Evolutionary conservation across 2,329 filamentous ascomycete genomes (phyloP).

Genomic region (Penicillium psychrosexuale): DNA sequence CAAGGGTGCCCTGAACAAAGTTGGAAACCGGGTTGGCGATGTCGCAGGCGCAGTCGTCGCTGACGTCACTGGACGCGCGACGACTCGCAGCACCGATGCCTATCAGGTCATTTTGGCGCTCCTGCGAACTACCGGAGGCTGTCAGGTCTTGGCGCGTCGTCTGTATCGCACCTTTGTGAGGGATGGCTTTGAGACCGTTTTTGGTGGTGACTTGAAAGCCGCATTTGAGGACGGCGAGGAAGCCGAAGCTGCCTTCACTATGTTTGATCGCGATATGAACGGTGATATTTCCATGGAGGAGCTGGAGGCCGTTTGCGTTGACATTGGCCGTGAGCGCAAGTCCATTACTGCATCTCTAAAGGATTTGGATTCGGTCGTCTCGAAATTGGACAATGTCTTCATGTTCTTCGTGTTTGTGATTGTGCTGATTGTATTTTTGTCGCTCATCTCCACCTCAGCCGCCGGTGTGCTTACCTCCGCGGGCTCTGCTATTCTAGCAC

Average conservation of each 20-base stretch:
- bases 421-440: conserved; percentile 79
- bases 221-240: conserved; percentile 83
- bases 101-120: conserved; percentile 80
- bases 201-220: conserved; percentile 70
- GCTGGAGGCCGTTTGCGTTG: conserved; percentile 86
- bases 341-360: conserved; percentile 92
- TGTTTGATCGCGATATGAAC: conserved; percentile 96
- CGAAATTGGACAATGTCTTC: conserved; percentile 84
- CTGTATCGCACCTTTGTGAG: conserved; percentile 81
- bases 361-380: conserved; percentile 88
- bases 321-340: conserved; percentile 91
- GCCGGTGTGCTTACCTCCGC: conserved; percentile 86
- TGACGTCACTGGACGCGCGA: conserved; percentile 77
- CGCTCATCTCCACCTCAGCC: conserved; percentile 85
- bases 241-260: conserved; percentile 79
- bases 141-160: conserved; percentile 80
- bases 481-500: conserved; percentile 79
- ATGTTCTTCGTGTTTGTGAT: conserved; percentile 81
- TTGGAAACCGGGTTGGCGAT: conserved; percentile 80
- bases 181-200: conserved; percentile 72
- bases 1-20: conserved; percentile 70
- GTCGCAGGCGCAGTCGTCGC: conserved; percentile 82
- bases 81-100: conserved; percentile 70
- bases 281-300: conserved; percentile 96
- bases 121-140: conserved; percentile 66